Evolutionary conservation across 306 rosid genomes (phyloP).

Genomic region (Alnus rubra): DNA sequence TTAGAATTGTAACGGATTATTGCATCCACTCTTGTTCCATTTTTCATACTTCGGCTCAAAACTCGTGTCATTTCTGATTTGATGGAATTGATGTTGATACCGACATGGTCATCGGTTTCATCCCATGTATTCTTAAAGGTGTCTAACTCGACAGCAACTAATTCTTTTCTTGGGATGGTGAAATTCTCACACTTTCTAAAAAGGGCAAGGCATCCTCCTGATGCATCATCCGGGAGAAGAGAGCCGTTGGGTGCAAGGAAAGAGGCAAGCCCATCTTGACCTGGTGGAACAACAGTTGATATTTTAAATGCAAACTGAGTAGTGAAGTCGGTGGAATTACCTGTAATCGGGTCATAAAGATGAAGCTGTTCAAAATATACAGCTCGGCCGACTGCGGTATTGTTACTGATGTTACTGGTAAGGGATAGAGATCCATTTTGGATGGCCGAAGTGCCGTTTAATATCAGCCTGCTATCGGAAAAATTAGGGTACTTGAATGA

Average conservation of each 20-base stretch:
- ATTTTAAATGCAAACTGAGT: background rate
- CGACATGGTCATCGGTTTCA: background rate
- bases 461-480: background rate
- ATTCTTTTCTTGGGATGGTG: background rate
- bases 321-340: conserved; percentile 4
- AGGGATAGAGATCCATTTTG: background rate
- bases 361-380: conserved; percentile 3
- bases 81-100: conserved; percentile 1
- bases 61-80: background rate
- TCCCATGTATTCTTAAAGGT: background rate
- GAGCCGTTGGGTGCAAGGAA: conserved; percentile 4
- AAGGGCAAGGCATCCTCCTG: conserved; percentile 6
- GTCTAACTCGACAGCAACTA: conserved; percentile 6
- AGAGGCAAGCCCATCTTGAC: conserved; percentile 6
- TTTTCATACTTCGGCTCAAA: background rate
- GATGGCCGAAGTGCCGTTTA: background rate
- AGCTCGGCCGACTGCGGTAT: background rate
- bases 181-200: background rate
- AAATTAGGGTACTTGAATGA: conserved; percentile 5
- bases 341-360: background rate
- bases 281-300: background rate
- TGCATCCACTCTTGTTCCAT: background rate
- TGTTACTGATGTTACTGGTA: background rate
- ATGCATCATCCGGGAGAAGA: background rate
- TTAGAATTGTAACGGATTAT: background rate